Evolutionary conservation across 1,139 yeast genomes (phyloP).

Genomic region (Pichia sorboxylosa): DNA sequence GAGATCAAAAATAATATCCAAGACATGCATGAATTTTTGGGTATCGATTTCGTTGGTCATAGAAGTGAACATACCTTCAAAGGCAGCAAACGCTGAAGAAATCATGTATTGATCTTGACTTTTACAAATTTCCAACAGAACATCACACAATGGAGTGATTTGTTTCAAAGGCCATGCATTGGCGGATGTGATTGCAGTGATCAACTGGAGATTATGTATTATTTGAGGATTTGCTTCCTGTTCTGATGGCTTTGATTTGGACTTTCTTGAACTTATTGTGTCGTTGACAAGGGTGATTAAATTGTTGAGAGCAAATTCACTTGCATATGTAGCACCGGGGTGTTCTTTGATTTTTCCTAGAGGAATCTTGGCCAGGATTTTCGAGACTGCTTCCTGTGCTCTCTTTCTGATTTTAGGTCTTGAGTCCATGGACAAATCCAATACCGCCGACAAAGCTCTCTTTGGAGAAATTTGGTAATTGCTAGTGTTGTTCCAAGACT

Average conservation of each 20-base stretch:
- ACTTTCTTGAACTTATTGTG: conserved; percentile 15
- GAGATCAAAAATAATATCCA: conserved; percentile 64
- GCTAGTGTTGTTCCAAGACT: conserved; percentile 54
- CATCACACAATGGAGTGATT: conserved; percentile 65
- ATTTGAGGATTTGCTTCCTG: conserved; percentile 38
- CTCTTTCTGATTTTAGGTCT: conserved; percentile 95
- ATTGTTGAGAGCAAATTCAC: conserved; percentile 53
- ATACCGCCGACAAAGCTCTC: conserved; percentile 70
- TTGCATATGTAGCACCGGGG: conserved; percentile 59
- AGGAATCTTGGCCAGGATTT: conserved; percentile 52
- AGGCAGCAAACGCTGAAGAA: conserved; percentile 71
- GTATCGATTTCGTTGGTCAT: conserved; percentile 51
- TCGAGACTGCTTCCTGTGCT: conserved; percentile 75
- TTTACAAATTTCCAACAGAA: conserved; percentile 61
- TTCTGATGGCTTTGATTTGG: conserved; percentile 11
- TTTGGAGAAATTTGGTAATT: conserved; percentile 56
- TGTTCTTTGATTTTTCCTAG: conserved; percentile 61
- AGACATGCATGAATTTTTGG: conserved; percentile 50
- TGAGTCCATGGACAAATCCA: conserved; percentile 73
- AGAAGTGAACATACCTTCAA: conserved; percentile 74
- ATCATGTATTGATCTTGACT: conserved; percentile 78
- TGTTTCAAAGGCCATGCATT: conserved; percentile 72
- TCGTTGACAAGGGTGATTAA: conserved; percentile 36
- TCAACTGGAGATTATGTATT: conserved; percentile 69
- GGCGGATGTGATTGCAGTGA: conserved; percentile 55